phyloP scores from a whole-genome alignment of 176 grass and related monocot genomes.

The Avena sativa region DNA sequence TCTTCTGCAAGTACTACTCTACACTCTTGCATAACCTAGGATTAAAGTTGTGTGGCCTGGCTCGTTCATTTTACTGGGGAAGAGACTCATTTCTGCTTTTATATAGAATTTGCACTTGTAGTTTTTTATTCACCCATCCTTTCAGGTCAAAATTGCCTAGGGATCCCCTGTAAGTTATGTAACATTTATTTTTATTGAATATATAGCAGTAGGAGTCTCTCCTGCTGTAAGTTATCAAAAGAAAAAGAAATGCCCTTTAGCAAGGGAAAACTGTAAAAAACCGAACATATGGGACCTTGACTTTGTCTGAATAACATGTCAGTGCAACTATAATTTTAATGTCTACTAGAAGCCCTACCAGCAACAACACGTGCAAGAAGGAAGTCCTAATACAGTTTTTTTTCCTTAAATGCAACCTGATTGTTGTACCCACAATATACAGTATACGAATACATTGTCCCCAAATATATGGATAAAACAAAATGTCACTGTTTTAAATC shows the following conservation, averaged over 20 bases:
- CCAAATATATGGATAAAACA: not conserved
- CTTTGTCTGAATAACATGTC: not conserved
- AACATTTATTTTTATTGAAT: not conserved
- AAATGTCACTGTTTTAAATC: not conserved
- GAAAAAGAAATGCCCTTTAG: not conserved
- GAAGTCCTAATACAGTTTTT: not conserved
- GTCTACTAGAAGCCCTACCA: not conserved
- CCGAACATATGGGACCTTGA: not conserved
- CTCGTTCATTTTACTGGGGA: not conserved
- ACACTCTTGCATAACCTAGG: too few relatives aligned
- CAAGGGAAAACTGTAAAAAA: not conserved
- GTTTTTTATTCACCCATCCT: too few relatives aligned
- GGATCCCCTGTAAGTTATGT: not conserved
- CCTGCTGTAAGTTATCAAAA: not conserved
- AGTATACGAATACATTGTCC: not conserved
- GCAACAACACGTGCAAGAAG: not conserved
- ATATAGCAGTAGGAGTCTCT: not conserved
- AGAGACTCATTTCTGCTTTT: too few relatives aligned
- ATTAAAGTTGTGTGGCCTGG: too few relatives aligned
- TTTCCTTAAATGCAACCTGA: not conserved
- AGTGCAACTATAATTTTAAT: not conserved
- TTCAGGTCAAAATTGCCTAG: not conserved
- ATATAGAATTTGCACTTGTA: too few relatives aligned
- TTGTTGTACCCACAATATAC: not conserved
- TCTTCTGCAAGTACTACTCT: too few relatives aligned